Evolutionary conservation across 306 rosid species (phyloP).

Genomic region (Phaseolus lunatus): DNA sequence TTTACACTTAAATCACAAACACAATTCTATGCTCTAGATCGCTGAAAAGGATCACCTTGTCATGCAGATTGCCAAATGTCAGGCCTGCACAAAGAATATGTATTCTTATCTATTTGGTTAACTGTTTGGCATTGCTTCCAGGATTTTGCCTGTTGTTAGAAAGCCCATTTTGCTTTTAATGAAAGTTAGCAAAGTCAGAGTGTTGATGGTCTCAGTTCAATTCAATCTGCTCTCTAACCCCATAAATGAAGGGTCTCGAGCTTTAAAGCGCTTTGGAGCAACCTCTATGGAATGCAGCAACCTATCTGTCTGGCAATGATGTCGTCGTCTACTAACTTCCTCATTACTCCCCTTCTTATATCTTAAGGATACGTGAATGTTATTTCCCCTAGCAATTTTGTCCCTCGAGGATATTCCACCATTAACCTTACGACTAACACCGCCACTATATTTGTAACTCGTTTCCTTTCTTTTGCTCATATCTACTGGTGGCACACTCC

Average conservation of each 20-base stretch:
- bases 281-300: conserved; percentile 52
- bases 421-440: conserved; percentile 45
- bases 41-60: conserved; percentile 61
- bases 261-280: conserved; percentile 69
- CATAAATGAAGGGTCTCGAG: conserved; percentile 59
- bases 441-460: conserved; percentile 43
- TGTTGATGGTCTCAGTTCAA: conserved; percentile 47
- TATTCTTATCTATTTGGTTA: conserved; percentile 60
- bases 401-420: conserved; percentile 47
- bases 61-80: conserved; percentile 58
- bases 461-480: conserved; percentile 55
- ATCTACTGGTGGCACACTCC: conserved; percentile 47
- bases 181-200: conserved; percentile 61
- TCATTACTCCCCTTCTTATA: conserved; percentile 58
- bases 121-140: conserved; percentile 57
- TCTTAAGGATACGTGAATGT: conserved; percentile 62
- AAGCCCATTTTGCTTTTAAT: conserved; percentile 58
- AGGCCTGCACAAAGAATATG: conserved; percentile 82
- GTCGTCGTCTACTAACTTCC: conserved; percentile 51
- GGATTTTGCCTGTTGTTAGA: conserved; percentile 66
- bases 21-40: conserved; percentile 45
- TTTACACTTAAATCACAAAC: conserved; percentile 58
- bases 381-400: conserved; percentile 55
- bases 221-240: conserved; percentile 60
- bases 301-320: conserved; percentile 47